Percentiles rank a stretch among this genome's conserved stretches.
phyloP scores from a whole-genome alignment of 208 protist species.

The Leptomonas seymouri region DNA sequence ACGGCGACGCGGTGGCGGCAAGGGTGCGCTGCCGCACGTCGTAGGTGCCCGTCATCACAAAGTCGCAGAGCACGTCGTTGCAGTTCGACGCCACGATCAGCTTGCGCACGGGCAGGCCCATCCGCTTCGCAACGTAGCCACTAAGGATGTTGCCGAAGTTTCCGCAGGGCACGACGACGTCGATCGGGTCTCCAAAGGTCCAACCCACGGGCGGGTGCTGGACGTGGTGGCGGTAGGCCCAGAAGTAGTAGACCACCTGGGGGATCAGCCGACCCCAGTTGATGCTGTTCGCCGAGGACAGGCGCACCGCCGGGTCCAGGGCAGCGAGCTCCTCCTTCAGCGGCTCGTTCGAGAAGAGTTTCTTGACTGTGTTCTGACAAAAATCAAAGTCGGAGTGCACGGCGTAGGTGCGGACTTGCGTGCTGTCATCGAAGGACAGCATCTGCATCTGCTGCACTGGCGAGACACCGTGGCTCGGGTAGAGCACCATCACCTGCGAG shows the following conservation, averaged over 20 bases:
- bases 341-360: conserved; percentile 81
- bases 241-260: conserved; percentile 97
- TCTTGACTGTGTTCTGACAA: conserved; percentile 92
- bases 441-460: conserved; percentile 90
- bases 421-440: conserved; percentile 79
- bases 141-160: conserved; percentile 97
- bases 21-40: conserved; percentile 65
- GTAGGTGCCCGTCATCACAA: conserved; percentile 90
- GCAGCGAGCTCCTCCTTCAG: conserved; percentile 71
- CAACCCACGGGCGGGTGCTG: conserved; percentile 42
- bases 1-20: conserved; percentile 68
- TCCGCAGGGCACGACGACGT: conserved; percentile 95
- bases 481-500: conserved; percentile 86
- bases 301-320: conserved; percentile 35
- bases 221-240: conserved; percentile 91
- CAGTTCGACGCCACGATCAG: conserved; percentile 96
- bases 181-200: conserved; percentile 64
- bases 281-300: conserved; percentile 98
- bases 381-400: conserved; percentile 90
- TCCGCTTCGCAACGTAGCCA: conserved; percentile 92
- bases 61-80: conserved; percentile 96
- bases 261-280: conserved; percentile 98
- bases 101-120: conserved; percentile 87
- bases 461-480: conserved; percentile 83
- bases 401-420: conserved; percentile 69